A percentile compares a stretch with the other conserved stretches of the same genome.
phyloP scores from a whole-genome alignment of 352 stramenopile genomes.

The Albugo candida region DNA sequence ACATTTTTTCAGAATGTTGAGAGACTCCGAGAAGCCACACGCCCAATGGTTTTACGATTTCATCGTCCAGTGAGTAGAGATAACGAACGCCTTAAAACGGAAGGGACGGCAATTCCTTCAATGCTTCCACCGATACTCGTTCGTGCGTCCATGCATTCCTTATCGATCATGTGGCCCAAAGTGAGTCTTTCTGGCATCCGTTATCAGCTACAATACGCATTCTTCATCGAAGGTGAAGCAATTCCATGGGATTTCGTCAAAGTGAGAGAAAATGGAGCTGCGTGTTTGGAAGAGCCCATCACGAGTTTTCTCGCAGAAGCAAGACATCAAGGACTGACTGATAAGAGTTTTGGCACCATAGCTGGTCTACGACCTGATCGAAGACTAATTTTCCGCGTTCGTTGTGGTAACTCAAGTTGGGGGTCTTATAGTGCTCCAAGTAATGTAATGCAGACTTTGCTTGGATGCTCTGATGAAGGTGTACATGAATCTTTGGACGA shows the following conservation, averaged over 20 bases:
- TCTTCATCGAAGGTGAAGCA: constrained; percentile 35
- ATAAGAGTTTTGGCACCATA: constrained; percentile 39
- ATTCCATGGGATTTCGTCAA: constrained; percentile 27
- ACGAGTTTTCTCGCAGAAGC: neutral
- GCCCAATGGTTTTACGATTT: constrained; percentile 49
- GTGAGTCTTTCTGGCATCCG: constrained; percentile 12
- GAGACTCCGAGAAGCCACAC: constrained; percentile 42
- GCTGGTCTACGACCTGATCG: constrained; percentile 33
- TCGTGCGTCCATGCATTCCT: constrained; percentile 29
- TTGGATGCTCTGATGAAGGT: constrained; percentile 7
- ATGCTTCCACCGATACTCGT: constrained; percentile 25
- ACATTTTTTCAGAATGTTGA: constrained; percentile 59
- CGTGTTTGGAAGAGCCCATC: too few relatives aligned
- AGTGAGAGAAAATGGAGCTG: constrained; percentile 25
- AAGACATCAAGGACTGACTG: constrained; percentile 18
- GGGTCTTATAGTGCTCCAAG: constrained; percentile 48
- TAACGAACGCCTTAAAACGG: too few relatives aligned
- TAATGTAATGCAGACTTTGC: constrained; percentile 26
- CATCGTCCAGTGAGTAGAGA: constrained; percentile 12
- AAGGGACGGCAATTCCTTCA: too few relatives aligned
- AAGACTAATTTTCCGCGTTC: constrained; percentile 38
- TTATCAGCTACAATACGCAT: constrained; percentile 48
- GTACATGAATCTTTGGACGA: neutral
- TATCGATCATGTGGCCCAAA: constrained; percentile 44
- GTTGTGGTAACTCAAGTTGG: constrained; percentile 33